Evolutionary conservation across 73 alveolate genomes (phyloP).

Genomic region (Stentor roeselii): DNA sequence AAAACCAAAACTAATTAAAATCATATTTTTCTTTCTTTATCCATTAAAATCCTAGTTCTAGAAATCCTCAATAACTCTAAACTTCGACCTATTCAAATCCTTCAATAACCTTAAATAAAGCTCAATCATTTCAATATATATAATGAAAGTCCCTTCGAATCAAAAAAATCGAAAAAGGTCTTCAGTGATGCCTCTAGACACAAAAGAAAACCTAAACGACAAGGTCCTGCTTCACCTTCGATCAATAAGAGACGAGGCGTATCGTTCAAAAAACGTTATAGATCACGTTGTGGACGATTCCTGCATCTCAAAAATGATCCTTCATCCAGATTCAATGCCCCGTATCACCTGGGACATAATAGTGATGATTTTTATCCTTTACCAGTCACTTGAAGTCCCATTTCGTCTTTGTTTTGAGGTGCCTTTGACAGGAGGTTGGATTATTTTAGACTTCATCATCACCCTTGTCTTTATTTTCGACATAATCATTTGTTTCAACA

Average conservation of each 20-base stretch:
- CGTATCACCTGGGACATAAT: background rate
- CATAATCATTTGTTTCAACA: slow-evolving; percentile 30
- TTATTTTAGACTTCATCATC: slow-evolving; percentile 22
- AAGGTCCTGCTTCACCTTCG: background rate
- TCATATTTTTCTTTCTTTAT: too few species aligned
- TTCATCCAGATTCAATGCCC: slow-evolving; percentile 3
- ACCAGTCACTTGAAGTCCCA: background rate
- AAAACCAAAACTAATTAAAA: too few species aligned
- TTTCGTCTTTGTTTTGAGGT: slow-evolving; percentile 6
- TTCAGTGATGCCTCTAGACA: background rate
- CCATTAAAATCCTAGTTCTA: too few species aligned
- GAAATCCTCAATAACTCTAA: too few species aligned
- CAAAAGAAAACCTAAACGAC: background rate
- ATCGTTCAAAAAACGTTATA: background rate
- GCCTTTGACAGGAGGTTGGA: slow-evolving; percentile 30
- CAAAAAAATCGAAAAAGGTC: background rate
- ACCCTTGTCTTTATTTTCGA: slow-evolving; percentile 15
- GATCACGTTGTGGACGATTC: background rate
- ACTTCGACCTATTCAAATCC: too few species aligned
- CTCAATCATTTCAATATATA: too few species aligned
- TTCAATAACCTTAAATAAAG: too few species aligned
- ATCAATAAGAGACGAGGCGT: background rate
- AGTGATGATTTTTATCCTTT: background rate
- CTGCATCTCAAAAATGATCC: background rate
- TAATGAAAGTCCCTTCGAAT: too few species aligned